Evolutionary conservation across 768 basidiomycete species (phyloP), one percentile per base, ranked within the genome.

Genomic region (Chalciporus piperatus): DNA sequence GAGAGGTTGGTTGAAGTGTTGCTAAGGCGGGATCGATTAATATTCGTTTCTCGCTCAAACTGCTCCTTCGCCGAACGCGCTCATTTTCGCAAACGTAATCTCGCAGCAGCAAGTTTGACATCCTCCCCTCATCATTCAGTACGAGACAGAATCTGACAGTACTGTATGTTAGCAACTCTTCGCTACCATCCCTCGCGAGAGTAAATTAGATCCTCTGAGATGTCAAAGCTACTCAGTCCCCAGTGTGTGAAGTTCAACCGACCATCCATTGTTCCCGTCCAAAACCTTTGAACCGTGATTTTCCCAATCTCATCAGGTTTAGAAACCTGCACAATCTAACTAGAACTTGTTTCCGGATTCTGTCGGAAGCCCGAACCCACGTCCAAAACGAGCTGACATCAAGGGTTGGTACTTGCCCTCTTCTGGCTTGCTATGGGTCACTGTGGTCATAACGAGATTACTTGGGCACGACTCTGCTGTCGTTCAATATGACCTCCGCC

Each of bases 11-110:
- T 41, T 48, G 45, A 13, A 39, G 55, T 45, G 56, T 51, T 42
- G 65, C 58, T 65, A 64, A 50, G 52, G 59, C 55, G 59, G 65
- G 64, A 53, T 52, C 46, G 55, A 49, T 50, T 41, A 52, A 43
- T 51, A 41, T 35, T 45, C 33, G 23, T 38, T 39, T 22, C 4
- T 13, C 25, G n/a, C 19, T 32, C n/a, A 12, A n/a, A 28, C 32
- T 14, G 20, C 33, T 10, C 9, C 6, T 23, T 41, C 23, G 48
- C 20, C 17, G 19, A 6, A 32, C 35, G 17, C 35, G 19, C 22
- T 44, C 43, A 14, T 51, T 22, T 45, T 41, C 41, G 19, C 32
- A 54, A 50, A 58, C 54, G 62, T 64, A 61, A 59, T 27, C 22
- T 41, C 39, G 38, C 17, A 41, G 35, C 14, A 3, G 7, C 17